Percentiles rank a stretch among this genome's conserved stretches.
Evolutionary conservation across 805 yeast species (phyloP).

Genomic region (Nakazawaea holstii): DNA sequence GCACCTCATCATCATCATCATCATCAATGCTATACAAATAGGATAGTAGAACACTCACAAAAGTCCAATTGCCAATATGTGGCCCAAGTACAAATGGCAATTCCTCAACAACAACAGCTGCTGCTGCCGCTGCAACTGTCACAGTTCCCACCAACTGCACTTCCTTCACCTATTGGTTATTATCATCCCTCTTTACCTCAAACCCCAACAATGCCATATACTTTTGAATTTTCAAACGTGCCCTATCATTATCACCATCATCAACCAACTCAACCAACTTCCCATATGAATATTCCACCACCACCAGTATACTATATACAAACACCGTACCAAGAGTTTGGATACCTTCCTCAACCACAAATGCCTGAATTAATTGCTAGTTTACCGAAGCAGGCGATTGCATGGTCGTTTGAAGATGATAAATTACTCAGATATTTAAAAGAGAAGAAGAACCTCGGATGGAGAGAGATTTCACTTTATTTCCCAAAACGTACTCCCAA

Average conservation of each 20-base stretch:
- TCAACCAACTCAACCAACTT: slow-evolving; percentile 2
- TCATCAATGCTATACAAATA: too few species aligned
- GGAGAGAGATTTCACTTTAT: slow-evolving; percentile 82
- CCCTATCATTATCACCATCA: slow-evolving; percentile 1
- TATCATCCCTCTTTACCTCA: too few species aligned
- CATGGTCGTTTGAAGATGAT: slow-evolving; percentile 83
- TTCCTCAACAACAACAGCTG: slow-evolving; percentile 2
- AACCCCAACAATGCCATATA: too few species aligned
- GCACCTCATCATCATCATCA: too few species aligned
- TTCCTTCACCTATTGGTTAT: neutral
- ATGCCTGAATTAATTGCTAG: slow-evolving; percentile 1
- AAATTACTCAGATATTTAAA: slow-evolving; percentile 65
- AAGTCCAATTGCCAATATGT: too few species aligned
- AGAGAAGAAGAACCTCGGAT: slow-evolving; percentile 78
- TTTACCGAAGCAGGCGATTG: slow-evolving; percentile 25
- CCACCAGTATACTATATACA: neutral
- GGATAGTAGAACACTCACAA: too few species aligned
- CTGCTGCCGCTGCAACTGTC: slow-evolving; percentile 10
- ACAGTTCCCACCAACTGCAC: neutral
- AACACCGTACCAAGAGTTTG: neutral
- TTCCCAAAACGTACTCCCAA: slow-evolving; percentile 80
- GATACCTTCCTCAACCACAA: slow-evolving; percentile 1
- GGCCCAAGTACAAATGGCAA: neutral
- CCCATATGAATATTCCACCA: slow-evolving; percentile 3
- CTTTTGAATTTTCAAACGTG: neutral